A percentile compares a stretch with the other conserved stretches of the same genome.
Conservation (phyloP, 306 rosid genomes). For the Rubus parviflorus region DNA sequence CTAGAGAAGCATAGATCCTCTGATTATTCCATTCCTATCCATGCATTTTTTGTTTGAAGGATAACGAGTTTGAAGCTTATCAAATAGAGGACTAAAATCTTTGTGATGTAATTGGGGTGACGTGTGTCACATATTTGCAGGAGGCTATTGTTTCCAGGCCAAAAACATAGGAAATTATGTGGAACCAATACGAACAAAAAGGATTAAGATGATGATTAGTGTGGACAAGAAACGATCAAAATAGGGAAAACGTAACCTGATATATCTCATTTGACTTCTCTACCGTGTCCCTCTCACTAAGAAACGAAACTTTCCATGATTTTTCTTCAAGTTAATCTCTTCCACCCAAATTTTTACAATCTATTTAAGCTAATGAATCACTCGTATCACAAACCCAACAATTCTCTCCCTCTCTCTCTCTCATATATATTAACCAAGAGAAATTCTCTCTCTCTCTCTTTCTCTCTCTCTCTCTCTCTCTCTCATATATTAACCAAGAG, state of each 20-base stretch:
- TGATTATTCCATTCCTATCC: not conserved
- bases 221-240: constrained; percentile 21
- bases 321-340: constrained; percentile 30
- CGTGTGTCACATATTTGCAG: constrained; percentile 1
- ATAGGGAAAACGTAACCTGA: constrained; percentile 17
- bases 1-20: not conserved
- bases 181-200: not conserved
- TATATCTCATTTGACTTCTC: constrained; percentile 31
- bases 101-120: not conserved
- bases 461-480: not conserved
- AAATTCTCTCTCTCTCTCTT: not conserved
- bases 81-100: not conserved
- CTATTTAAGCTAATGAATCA: constrained; percentile 14
- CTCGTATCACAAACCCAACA: not conserved
- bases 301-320: not conserved
- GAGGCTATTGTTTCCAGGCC: not conserved
- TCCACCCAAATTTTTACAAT: constrained; percentile 19
- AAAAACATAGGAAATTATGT: constrained; percentile 7
- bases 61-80: not conserved
- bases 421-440: not conserved
- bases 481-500: too few relatives aligned
- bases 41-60: not conserved
- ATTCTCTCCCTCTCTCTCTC: constrained; percentile 6
- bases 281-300: constrained; percentile 6
- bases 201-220: not conserved